These are phyloP conservation scores for Diaporthe australafricana DNA, from an alignment of 2,329 filamentous ascomycete species.

Conservation along the genomic window DNA sequence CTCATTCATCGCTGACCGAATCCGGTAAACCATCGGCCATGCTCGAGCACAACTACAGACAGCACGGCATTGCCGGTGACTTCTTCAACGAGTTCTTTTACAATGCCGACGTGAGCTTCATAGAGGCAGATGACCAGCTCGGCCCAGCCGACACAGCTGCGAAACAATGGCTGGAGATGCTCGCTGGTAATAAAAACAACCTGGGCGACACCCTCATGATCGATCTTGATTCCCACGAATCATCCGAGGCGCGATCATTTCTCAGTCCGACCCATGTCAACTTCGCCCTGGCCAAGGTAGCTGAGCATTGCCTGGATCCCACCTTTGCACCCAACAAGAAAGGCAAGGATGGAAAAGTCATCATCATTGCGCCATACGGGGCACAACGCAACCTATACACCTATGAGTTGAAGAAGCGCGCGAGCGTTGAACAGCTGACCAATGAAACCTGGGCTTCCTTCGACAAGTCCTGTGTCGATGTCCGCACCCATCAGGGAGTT, in stretches of 20 bases:
- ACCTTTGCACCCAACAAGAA: not conserved
- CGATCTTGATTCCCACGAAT: not conserved
- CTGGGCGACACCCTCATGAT: not conserved
- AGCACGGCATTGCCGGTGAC: not conserved
- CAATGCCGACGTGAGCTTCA: not conserved
- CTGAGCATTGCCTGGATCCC: not conserved
- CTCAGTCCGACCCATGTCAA: not conserved
- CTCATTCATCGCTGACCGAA: not conserved
- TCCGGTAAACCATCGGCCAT: not conserved
- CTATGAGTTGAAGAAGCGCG: not conserved
- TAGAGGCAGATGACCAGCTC: rapidly evolving
- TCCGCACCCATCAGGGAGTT: not conserved
- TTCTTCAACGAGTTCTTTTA: not conserved
- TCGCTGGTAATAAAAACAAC: not conserved
- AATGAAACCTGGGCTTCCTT: not conserved
- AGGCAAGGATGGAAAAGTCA: not conserved
- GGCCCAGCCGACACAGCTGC: too few species aligned
- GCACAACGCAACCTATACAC: not conserved
- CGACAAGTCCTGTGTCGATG: not conserved
- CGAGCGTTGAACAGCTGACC: rapidly evolving
- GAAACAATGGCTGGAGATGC: not conserved
- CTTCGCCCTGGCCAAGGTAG: not conserved
- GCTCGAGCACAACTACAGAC: not conserved
- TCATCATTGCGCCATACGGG: not conserved
- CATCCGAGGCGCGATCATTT: not conserved